Conservation (phyloP, 768 basidiomycete species). For the Russula compacta region DNA sequence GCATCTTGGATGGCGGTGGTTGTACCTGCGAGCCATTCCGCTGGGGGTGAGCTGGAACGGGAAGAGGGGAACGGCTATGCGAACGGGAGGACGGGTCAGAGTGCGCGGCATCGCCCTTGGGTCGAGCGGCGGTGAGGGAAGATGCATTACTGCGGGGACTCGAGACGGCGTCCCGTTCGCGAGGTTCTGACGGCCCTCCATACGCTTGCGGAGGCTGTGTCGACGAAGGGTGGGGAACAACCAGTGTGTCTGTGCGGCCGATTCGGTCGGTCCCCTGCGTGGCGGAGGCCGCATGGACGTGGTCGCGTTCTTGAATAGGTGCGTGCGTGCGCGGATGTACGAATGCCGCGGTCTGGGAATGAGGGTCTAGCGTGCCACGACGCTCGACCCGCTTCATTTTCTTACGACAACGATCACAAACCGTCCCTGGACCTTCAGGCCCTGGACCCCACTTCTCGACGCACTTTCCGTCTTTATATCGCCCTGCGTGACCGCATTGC, state of each 20-base stretch:
- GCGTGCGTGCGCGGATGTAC: constrained; percentile 7
- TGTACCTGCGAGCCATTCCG: constrained; percentile 14
- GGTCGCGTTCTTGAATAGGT: constrained; percentile 8
- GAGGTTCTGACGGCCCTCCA: constrained; percentile 1
- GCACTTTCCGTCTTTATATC: constrained; percentile 74
- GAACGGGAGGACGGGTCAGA: constrained; percentile 17
- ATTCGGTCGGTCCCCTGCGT: constrained; percentile 13
- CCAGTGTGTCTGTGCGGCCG: constrained; percentile 15
- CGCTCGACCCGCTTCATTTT: constrained; percentile 77
- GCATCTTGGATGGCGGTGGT: background rate
- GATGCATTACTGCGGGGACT: constrained; percentile 34
- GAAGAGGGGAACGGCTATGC: constrained; percentile 11
- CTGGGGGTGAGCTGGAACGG: constrained; percentile 1
- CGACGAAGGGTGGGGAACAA: constrained; percentile 3
- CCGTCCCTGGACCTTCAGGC: constrained; percentile 69
- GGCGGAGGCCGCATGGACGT: background rate
- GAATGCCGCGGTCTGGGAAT: constrained; percentile 20
- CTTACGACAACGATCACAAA: constrained; percentile 73
- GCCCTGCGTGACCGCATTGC: constrained; percentile 57
- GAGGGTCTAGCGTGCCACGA: constrained; percentile 48
- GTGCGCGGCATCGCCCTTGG: constrained; percentile 24
- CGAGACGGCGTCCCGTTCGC: constrained; percentile 14
- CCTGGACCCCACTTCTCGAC: constrained; percentile 82
- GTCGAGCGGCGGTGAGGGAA: constrained; percentile 5
- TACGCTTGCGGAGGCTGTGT: constrained; percentile 3